phyloP scores from a whole-genome alignment of 1,284 basidiomycete species.

The Marasmius oreades region DNA sequence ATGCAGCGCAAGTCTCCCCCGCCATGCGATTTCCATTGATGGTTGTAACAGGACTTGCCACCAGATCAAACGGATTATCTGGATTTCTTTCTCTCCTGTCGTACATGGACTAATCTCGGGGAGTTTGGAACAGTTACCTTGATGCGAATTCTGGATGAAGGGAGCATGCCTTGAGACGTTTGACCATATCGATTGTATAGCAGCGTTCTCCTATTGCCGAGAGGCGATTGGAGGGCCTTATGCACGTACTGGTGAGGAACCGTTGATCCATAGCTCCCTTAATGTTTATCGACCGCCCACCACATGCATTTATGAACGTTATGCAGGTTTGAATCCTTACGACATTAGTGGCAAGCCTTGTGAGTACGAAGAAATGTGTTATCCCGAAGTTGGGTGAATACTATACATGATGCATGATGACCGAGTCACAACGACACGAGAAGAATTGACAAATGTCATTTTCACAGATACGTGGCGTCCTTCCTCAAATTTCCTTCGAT shows the following conservation, averaged over 20 bases:
- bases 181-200: slow-evolving; percentile 33
- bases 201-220: slow-evolving; percentile 32
- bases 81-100: slow-evolving; percentile 11
- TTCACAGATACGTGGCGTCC: slow-evolving; percentile 39
- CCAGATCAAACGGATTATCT: slow-evolving; percentile 45
- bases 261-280: not conserved
- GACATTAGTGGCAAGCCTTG: slow-evolving; percentile 57
- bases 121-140: slow-evolving; percentile 32
- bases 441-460: not conserved
- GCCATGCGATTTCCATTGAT: not conserved
- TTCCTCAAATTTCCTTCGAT: slow-evolving; percentile 57
- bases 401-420: not conserved
- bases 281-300: not conserved
- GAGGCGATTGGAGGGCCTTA: slow-evolving; percentile 14
- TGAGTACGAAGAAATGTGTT: slow-evolving; percentile 40
- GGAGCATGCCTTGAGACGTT: slow-evolving; percentile 19
- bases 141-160: slow-evolving; percentile 44
- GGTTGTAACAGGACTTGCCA: slow-evolving; percentile 34
- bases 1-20: not conserved
- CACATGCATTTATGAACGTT: not conserved
- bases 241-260: slow-evolving; percentile 14
- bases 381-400: slow-evolving; percentile 42
- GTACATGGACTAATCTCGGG: not conserved
- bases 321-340: slow-evolving; percentile 3
- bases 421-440: no score